Base-by-base conservation (phyloP, 495 filamentous ascomycete genomes). In the Cenococcum geophilum region DNA sequence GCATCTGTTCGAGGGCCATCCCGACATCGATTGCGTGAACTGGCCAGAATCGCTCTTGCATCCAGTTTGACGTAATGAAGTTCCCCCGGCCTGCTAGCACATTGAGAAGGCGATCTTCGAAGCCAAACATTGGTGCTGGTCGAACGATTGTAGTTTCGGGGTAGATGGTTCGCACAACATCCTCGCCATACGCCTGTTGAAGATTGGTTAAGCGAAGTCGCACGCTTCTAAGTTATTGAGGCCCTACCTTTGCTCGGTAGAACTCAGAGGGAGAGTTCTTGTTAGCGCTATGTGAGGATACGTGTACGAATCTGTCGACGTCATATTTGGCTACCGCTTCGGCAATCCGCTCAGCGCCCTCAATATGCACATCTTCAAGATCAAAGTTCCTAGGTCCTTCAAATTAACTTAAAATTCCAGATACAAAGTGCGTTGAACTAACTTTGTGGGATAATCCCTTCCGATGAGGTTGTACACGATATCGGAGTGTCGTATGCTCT, bases 251-350 rank as follows among this genome's bases (percentile, higher is more conserved):
- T 64, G 92, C 95, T 23, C 86, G 77, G 72, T 86, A 96, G 81
- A 86, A 97, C 69, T 92, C 86, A 34, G 90, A 92, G 1, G 85
- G 76, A 35, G 91, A 96, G 61, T 88, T 78, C 32, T 81, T 81
- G 73, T 89, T 79, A 53, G 91, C 95, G 71, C 93, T 96, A 80
- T 92, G 91, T 40, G 90, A 95, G 40, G 95, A 97, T 68, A 99
- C 87, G 67, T 99, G 93, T 64, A 99, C 89, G 79, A 87, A 99
- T 48, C 93, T 86, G 76, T 99, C 93, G 62, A 97, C 83, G 68
- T 99, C 93, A 75, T 99, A 99, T 76, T 99, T 99, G 65, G 93
- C 95, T 42, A 89, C 89, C 56, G 95, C 95, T 72, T 97, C 91
- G 23, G 83, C 91, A 68, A 99, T 99, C 58, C 95, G 87, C 77